Evolutionary conservation across 805 yeast species (phyloP), one percentile per base, ranked within the genome.

Genomic region (Saccharomycopsis babjevae): DNA sequence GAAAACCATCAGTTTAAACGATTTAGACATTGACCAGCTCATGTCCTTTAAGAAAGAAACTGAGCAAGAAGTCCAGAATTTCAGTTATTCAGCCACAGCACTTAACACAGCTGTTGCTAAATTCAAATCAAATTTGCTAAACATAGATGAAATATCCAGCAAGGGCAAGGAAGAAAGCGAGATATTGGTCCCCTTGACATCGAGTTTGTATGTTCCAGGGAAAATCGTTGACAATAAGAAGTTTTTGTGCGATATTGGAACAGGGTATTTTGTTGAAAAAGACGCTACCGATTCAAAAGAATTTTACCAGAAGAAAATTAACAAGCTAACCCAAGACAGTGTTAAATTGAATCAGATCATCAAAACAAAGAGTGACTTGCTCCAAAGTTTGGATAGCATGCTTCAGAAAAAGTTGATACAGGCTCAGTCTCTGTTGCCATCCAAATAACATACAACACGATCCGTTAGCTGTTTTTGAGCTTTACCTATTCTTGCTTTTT

Each of bases 191-290:
- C 99, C 99, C 5, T 78, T 96, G 63, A 89, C 98, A 0, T 79
- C 91, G 20, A 89, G 97, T 0, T 75, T 94, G 50, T 94, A 94
- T 67, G 86, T 94, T 32, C 96, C 97, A 3, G 99, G 98, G 1
- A 81, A 77, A 59, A 79, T 89, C 58, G 77, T 78, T 54, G 83
- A 86, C 61, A 79, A 79, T 58, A 80, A 85, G 62, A 83, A 80
- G 62, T 94, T 86, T 68, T 77, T 94, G 70, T 97, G 94, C 10
- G 99, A 94, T 70, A 85, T 94, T 30, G 99, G 99, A 40, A 94
- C 99, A 0, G 98, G 98, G 1, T 94, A 94, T 71, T 94, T 81
- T 70, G 92, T 91, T 18, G 97, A 90, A 70, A 94, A 94, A 73
- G 72, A 72, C 57, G 81, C 83, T 0, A 74, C 75, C 7, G 90